A percentile compares a stretch with the other conserved stretches of the same genome.
Evolutionary conservation across 2,329 filamentous ascomycete species (phyloP).

Genomic region (Pseudofabraea citricarpa): DNA sequence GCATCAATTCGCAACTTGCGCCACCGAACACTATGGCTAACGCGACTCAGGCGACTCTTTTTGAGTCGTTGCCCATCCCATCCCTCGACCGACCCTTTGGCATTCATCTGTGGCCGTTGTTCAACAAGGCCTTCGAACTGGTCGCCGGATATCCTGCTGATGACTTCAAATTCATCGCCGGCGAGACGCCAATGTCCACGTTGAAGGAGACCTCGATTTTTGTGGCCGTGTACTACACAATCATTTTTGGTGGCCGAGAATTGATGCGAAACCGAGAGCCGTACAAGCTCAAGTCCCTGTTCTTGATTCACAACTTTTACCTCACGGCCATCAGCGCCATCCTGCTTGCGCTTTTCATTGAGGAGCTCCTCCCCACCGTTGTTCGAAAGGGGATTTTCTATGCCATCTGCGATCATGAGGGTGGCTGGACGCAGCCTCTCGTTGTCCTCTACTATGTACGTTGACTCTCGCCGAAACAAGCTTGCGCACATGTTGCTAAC

Average conservation of each 20-base stretch:
- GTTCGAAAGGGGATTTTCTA: slow-evolving; percentile 70
- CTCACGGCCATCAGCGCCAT: slow-evolving; percentile 9
- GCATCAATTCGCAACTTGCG: too few species aligned
- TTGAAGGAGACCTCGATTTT: slow-evolving; percentile 3
- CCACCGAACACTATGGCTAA: too few species aligned
- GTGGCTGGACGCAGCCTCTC: slow-evolving; percentile 86
- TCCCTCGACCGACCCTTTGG: too few species aligned
- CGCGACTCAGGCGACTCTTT: too few species aligned
- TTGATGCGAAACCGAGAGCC: slow-evolving; percentile 10
- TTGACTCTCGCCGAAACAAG: slow-evolving; percentile 14
- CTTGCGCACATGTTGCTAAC: neutral
- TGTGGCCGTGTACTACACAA: slow-evolving; percentile 9
- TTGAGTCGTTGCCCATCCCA: too few species aligned
- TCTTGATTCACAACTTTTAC: slow-evolving; percentile 11
- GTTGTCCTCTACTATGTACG: slow-evolving; percentile 91
- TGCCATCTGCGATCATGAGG: slow-evolving; percentile 70
- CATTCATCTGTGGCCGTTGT: slow-evolving; percentile 1
- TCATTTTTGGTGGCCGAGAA: slow-evolving; percentile 11
- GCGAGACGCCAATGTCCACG: slow-evolving; percentile 10
- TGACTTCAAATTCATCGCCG: slow-evolving; percentile 4
- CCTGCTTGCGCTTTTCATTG: slow-evolving; percentile 9
- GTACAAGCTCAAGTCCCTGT: slow-evolving; percentile 11
- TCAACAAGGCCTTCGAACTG: neutral
- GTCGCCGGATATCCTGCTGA: neutral
- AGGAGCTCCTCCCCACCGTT: slow-evolving; percentile 11